phyloP scores from a whole-genome alignment of 352 stramenopile species.

The Globisporangium okanoganense region DNA sequence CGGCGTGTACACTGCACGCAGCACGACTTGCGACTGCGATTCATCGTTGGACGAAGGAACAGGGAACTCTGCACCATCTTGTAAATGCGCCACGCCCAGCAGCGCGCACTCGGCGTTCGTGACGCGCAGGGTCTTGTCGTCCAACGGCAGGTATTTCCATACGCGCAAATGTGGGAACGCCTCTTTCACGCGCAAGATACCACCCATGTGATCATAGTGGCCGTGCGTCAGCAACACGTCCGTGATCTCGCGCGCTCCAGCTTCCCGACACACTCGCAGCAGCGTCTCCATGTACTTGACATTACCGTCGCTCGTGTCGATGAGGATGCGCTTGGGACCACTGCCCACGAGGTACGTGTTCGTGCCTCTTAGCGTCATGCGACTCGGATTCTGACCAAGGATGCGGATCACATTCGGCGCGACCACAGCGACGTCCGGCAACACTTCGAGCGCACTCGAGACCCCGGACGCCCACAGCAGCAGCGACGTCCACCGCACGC shows the following conservation, averaged over 20 bases:
- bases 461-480: constrained; percentile 42
- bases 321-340: constrained; percentile 51
- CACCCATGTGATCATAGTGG: constrained; percentile 88
- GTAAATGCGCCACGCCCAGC: constrained; percentile 37
- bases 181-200: constrained; percentile 52
- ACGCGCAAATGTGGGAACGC: constrained; percentile 50
- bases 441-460: constrained; percentile 29
- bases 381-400: constrained; percentile 80
- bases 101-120: constrained; percentile 44
- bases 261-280: constrained; percentile 29
- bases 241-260: constrained; percentile 50
- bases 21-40: constrained; percentile 11
- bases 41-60: constrained; percentile 12
- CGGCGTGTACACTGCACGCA: constrained; percentile 71
- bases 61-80: constrained; percentile 39
- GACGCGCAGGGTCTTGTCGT: constrained; percentile 36
- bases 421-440: constrained; percentile 41
- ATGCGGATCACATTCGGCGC: constrained; percentile 60
- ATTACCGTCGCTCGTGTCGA: constrained; percentile 83
- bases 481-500: constrained; percentile 38
- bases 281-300: constrained; percentile 40
- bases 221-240: constrained; percentile 87
- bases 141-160: constrained; percentile 63
- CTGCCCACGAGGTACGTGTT: constrained; percentile 90
- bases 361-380: constrained; percentile 87